These are phyloP conservation scores for Leccinum pallidistipes DNA, from an alignment of 1,284 basidiomycete species.

Conservation along the genomic window DNA sequence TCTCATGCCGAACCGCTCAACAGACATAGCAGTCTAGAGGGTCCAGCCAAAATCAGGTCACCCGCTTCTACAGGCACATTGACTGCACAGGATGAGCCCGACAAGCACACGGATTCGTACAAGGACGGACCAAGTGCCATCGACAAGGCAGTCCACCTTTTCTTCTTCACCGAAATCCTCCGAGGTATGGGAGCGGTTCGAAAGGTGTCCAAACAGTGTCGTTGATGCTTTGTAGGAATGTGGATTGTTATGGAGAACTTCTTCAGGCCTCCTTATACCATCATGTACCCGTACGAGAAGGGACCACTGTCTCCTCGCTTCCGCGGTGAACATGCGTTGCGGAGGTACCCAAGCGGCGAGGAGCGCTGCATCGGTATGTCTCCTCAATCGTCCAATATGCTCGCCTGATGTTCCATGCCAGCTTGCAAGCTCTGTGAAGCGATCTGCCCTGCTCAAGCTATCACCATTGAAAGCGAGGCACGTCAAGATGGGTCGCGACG, in stretches of 20 bases:
- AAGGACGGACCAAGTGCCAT: constrained; percentile 82
- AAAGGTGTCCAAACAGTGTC: not conserved
- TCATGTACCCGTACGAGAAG: constrained; percentile 98
- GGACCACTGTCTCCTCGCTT: constrained; percentile 97
- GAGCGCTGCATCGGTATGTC: constrained; percentile 94
- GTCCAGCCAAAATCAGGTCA: constrained; percentile 33
- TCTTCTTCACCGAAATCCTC: constrained; percentile 99
- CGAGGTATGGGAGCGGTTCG: constrained; percentile 62
- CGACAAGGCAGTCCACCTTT: constrained; percentile 94
- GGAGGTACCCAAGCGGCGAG: constrained; percentile 97
- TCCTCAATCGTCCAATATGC: not conserved
- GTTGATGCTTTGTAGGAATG: constrained; percentile 67
- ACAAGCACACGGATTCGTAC: constrained; percentile 64
- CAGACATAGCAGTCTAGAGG: constrained; percentile 22
- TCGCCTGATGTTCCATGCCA: constrained; percentile 34
- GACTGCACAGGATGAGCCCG: constrained; percentile 45
- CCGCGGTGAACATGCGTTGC: constrained; percentile 98
- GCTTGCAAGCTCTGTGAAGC: constrained; percentile 99
- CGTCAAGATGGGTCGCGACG: constrained; percentile 93
- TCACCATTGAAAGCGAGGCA: constrained; percentile 98
- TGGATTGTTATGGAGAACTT: constrained; percentile 99
- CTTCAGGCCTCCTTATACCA: constrained; percentile 97
- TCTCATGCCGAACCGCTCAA: constrained; percentile 24
- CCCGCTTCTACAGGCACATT: constrained; percentile 41
- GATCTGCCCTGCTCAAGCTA: constrained; percentile 98